Evolutionary conservation across 306 rosid genomes (phyloP).

Genomic region (Cicer arietinum): DNA sequence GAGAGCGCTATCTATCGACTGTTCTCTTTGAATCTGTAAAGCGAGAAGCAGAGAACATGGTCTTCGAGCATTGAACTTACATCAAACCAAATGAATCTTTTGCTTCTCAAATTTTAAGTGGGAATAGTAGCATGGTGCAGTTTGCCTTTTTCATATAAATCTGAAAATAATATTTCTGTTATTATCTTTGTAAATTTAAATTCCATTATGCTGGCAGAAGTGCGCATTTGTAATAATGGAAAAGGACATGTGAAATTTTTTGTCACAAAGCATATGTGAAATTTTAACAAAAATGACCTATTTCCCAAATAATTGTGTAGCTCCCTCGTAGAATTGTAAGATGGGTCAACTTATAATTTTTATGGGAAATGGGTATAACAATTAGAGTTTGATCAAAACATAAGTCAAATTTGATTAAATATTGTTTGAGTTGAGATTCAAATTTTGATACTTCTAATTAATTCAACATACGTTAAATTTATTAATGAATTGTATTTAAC

Average conservation of each 20-base stretch:
- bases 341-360: too few species aligned
- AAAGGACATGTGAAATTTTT: background rate
- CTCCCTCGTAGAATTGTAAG: too few species aligned
- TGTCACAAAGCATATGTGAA: too few species aligned
- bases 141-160: background rate
- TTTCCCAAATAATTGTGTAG: too few species aligned
- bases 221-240: background rate
- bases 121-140: constrained; percentile 16
- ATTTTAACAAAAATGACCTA: too few species aligned
- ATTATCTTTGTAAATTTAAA: constrained; percentile 3
- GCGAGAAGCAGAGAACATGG: constrained; percentile 70
- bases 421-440: too few species aligned
- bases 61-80: constrained; percentile 52
- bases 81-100: constrained; percentile 18
- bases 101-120: constrained; percentile 34
- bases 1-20: constrained; percentile 86
- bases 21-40: constrained; percentile 72
- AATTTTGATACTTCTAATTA: too few species aligned
- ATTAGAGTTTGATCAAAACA: too few species aligned
- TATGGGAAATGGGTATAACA: too few species aligned
- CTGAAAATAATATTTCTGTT: background rate
- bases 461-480: too few species aligned
- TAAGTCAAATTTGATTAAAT: too few species aligned
- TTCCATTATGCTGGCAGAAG: background rate
- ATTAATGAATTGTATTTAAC: too few species aligned